Evolutionary conservation across 148 eudicot species (phyloP).

Genomic region (Silene uniflora): DNA sequence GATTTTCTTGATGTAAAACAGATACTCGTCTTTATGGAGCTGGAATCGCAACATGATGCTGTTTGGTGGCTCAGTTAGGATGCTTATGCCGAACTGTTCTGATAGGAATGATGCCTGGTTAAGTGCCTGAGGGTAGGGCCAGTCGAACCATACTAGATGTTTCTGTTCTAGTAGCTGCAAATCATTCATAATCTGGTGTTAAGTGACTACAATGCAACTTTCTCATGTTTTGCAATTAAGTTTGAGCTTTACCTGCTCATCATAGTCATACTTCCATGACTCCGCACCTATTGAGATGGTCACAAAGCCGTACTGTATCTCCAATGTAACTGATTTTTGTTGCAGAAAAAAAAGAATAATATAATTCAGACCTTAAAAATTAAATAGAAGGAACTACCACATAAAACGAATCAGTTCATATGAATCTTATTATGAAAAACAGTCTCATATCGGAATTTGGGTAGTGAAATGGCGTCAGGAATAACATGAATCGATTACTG

Average conservation of each 20-base stretch:
- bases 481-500: no score
- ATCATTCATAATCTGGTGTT: background rate
- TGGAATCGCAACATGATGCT: constrained; percentile 10
- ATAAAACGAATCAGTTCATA: no score
- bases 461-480: no score
- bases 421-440: no score
- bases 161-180: constrained; percentile 14
- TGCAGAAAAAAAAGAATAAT: background rate
- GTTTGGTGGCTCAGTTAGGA: constrained; percentile 6
- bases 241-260: background rate
- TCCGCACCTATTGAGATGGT: background rate
- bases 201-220: background rate
- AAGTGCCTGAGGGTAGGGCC: constrained; percentile 2
- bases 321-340: background rate
- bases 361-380: no score
- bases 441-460: no score
- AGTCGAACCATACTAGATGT: constrained; percentile 8
- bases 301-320: constrained; percentile 1
- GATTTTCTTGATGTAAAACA: constrained; percentile 10
- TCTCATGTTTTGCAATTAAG: background rate
- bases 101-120: constrained; percentile 10
- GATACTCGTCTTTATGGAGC: background rate
- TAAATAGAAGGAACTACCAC: no score
- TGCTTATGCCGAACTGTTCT: background rate
- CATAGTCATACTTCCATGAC: background rate